Base-by-base conservation (phyloP, 805 yeast genomes). In the Saccharomyces paradoxus region DNA sequence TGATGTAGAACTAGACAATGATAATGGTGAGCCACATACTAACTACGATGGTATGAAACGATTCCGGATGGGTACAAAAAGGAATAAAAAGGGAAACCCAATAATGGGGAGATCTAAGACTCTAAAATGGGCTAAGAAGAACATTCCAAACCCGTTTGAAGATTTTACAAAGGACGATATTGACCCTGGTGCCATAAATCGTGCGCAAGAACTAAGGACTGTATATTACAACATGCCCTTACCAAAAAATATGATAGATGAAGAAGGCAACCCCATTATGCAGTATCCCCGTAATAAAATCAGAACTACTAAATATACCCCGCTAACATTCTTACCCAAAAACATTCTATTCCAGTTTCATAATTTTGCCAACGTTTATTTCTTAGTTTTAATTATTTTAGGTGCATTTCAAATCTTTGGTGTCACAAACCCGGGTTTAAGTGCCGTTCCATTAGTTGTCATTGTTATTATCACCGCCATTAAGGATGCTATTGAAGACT, bases 291-390 rank as follows among this genome's bases (percentile, higher is more conserved):
- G 97, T 57, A 92, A 92, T 75, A 91, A 94, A 70, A 89, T 94
- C 61, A 82, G 97, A 74, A 90, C 98, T 0, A 89, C 99, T 2
- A 92, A 89, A 73, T 92, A 92, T 71, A 92, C 97, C 2, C 97
- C 98, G 5, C 67, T 94, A 49, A 76, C 89, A 8, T 92, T 92
- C 65, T 60, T 94, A 30, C 98, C 98, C 2, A 90, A 90, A 69
- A 90, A 92, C 71, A 69, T 92, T 50, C 70, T 73, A 49, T 78
- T 80, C 59, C 98, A 94, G 73, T 91, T 91, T 70, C 82, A 80
- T 61, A 92, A 91, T 69, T 81, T 91, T 58, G 99, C 99, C 48
- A 92, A 92, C 71, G 74, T 89, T 51, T 92, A 90, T 74, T 92
- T 92, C 78, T 74, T 92, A 63, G 74, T 83, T 37, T 75, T 89